Base-by-base conservation (phyloP, 805 yeast species). In the Metschnikowia aberdeeniae region DNA sequence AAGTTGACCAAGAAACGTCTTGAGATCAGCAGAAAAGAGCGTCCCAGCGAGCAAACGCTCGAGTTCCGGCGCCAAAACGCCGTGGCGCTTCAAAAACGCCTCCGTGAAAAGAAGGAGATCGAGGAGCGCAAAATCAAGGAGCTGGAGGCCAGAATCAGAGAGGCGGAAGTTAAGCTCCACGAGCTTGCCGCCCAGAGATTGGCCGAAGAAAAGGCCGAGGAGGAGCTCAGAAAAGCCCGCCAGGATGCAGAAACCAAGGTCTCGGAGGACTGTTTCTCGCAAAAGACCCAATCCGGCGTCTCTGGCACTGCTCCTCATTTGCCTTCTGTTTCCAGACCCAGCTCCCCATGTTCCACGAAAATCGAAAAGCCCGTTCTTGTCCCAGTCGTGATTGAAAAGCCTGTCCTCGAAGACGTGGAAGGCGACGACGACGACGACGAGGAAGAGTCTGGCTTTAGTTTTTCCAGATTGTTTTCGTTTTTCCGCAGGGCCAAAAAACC, bases 1-100 rank as follows among this genome's bases (percentile, higher is more conserved):
- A 29, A n/a, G 11, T 22, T 37, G 40, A 37, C 40, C 17, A 29
- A 20, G 27, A 37, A 37, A 12, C 40, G 40, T 2, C 27, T 37
- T 12, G 40, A 37, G 4, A 37, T 37, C 13, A 7, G 30, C 17
- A 19, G 40, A 12, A 37, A 37, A 14, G 40, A 37, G 27, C 29
- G 40, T 12, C 40, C 40, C 6, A 33, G 26, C 13, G 34, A 37
- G 19, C 34, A 37, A 4, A 30, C 20, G 27, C 40, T 37, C 14
- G 40, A 37, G 28, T 33, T 32, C 40, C 29, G 40, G 13, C 33
- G 17, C 17, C 29, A 29, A 20, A 29, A 28, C 10, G 26, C 40
- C 27, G 3, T 6, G n/a, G 40, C 40, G 3, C n/a, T 37, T 9
- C 11, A 37, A 8, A 29, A 29, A 5, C 40, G 29, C n/a, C 5